Conservation (phyloP, 129 eudicot species). For the Chrysanthemum makinoi region DNA sequence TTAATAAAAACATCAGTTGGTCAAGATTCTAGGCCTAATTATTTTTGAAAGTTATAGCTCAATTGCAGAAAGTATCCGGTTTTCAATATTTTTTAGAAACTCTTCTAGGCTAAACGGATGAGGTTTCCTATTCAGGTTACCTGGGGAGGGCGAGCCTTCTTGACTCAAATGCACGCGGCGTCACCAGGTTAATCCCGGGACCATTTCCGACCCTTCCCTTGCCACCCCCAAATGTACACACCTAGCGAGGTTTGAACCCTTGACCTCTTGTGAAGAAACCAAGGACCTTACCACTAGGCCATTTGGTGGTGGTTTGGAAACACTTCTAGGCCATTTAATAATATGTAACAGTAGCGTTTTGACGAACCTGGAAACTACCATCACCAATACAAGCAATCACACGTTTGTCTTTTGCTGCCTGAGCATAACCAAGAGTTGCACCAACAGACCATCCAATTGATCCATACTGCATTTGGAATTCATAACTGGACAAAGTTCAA, state of each 20-base stretch:
- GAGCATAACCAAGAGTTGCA: constrained; percentile 94
- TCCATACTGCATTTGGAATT: constrained; percentile 96
- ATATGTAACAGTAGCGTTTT: not conserved
- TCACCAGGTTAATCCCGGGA: too few relatives aligned
- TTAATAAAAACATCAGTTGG: not conserved
- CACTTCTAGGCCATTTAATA: not conserved
- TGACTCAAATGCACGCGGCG: too few relatives aligned
- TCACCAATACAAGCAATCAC: constrained; percentile 89
- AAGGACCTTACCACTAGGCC: too few relatives aligned
- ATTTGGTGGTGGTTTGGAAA: not conserved
- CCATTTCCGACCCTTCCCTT: too few relatives aligned
- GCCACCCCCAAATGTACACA: too few relatives aligned
- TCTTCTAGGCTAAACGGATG: not conserved
- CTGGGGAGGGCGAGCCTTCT: too few relatives aligned
- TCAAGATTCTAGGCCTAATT: not conserved
- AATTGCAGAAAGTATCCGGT: not conserved
- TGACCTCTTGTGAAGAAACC: too few relatives aligned
- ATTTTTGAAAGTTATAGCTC: not conserved
- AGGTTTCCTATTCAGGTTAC: too few relatives aligned
- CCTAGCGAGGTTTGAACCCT: too few relatives aligned
- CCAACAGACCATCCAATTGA: constrained; percentile 97
- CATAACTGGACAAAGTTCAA: constrained; percentile 47
- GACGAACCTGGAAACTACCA: constrained; percentile 86
- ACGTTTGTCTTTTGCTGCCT: constrained; percentile 76
- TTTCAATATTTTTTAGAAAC: not conserved